These are phyloP conservation scores for Epichloe aotearoae DNA, from an alignment of 2,329 filamentous ascomycete species.

Conservation along the genomic window DNA sequence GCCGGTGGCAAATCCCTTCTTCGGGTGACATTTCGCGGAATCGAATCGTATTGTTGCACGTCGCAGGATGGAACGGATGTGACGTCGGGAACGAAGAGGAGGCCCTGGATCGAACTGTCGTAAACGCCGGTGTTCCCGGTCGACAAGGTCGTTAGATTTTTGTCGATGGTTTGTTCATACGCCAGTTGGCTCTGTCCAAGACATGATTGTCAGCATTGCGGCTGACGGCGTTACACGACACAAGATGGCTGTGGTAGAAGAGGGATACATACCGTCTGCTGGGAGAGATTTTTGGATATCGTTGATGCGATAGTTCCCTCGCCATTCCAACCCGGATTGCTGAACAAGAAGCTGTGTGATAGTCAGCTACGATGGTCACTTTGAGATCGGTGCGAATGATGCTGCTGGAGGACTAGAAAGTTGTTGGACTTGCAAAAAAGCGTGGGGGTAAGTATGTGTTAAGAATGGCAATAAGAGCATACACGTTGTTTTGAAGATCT, in stretches of 20 bases:
- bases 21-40: constrained; percentile 65
- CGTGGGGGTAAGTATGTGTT: neutral
- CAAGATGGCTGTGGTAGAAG: neutral
- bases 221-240: neutral
- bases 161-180: constrained; percentile 36
- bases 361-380: constrained; percentile 3
- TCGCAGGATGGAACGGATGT: constrained; percentile 45
- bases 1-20: constrained; percentile 52
- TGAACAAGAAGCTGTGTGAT: constrained; percentile 40
- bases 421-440: neutral
- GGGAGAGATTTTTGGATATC: constrained; percentile 43
- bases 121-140: constrained; percentile 46
- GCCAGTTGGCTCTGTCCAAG: constrained; percentile 29
- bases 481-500: constrained; percentile 38
- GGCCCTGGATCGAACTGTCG: constrained; percentile 55
- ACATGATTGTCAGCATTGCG: neutral
- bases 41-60: constrained; percentile 45
- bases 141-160: constrained; percentile 64
- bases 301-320: constrained; percentile 36
- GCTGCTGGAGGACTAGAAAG: neutral
- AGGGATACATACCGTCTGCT: constrained; percentile 34
- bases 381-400: neutral
- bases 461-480: constrained; percentile 15
- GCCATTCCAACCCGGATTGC: constrained; percentile 42
- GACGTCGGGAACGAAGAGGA: constrained; percentile 76